Conservation (phyloP, 225 moss, liverwort and hornwort genomes). For the Bryum argenteum region DNA sequence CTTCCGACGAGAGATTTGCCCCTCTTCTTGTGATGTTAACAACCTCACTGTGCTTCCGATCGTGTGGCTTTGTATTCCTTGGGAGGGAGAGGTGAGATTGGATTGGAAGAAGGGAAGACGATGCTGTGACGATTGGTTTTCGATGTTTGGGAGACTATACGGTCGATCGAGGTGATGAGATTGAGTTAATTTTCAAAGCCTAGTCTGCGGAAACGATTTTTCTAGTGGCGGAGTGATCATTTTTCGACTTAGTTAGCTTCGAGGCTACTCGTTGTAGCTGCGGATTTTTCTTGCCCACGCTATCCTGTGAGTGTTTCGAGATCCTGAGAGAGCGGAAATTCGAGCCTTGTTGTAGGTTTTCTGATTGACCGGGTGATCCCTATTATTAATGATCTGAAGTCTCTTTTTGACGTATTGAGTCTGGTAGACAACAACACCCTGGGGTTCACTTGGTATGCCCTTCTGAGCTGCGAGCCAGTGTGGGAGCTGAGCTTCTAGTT, state of each 20-base stretch:
- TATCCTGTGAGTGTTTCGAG: conserved; percentile 13
- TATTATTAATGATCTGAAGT: conserved; percentile 6
- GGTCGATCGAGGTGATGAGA: conserved; percentile 3
- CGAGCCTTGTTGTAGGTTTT: conserved; percentile 10
- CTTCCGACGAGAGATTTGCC: background rate
- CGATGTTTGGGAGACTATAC: background rate
- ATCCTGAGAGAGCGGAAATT: conserved; percentile 5
- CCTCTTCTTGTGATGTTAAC: background rate
- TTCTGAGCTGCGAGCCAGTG: background rate
- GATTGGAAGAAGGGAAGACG: conserved; percentile 16
- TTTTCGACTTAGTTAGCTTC: conserved; percentile 22
- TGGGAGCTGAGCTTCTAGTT: background rate
- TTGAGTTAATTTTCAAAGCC: conserved; percentile 10
- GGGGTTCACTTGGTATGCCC: background rate
- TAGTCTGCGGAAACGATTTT: conserved; percentile 20
- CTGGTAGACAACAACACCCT: conserved; percentile 7
- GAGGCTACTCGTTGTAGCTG: no score
- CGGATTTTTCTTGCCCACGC: background rate
- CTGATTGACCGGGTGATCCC: background rate
- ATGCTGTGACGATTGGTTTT: background rate
- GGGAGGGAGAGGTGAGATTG: background rate
- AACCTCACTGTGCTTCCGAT: conserved; percentile 14
- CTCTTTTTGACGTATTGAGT: background rate
- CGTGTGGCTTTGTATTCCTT: conserved; percentile 27
- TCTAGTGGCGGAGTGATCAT: conserved; percentile 6